These are phyloP conservation scores for Chlamydomonas asymmetrica DNA, from an alignment of 139 green algal species.

Conservation along the genomic window DNA sequence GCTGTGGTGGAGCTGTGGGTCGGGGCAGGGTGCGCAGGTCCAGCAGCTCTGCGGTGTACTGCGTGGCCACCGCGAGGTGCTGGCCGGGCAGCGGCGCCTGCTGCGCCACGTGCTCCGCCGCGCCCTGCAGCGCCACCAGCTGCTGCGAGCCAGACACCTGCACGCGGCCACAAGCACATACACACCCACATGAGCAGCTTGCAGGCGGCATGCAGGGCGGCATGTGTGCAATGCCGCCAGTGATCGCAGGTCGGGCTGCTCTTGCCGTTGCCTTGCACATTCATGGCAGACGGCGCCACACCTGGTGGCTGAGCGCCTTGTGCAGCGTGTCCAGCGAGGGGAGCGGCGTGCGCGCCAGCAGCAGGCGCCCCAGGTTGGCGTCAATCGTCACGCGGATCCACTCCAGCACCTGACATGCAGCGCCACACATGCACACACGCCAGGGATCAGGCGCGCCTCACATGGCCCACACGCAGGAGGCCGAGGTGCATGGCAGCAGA, in stretches of 20 bases:
- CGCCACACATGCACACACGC: constrained; percentile 3
- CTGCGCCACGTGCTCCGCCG: constrained; percentile 37
- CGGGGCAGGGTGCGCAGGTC: too few species aligned
- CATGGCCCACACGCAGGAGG: too few species aligned
- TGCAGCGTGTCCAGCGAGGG: constrained; percentile 25
- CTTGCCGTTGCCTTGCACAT: too few species aligned
- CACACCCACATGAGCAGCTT: too few species aligned
- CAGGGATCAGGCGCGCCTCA: too few species aligned
- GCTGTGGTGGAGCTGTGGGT: too few species aligned
- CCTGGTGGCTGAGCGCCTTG: background rate
- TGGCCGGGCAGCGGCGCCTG: constrained; percentile 35
- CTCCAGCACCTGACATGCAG: constrained; percentile 39
- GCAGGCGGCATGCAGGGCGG: too few species aligned
- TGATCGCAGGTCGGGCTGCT: too few species aligned
- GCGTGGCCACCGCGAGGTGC: constrained; percentile 44
- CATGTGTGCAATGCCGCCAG: too few species aligned
- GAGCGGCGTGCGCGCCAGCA: constrained; percentile 27
- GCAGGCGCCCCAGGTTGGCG: constrained; percentile 41
- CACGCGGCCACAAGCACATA: too few species aligned
- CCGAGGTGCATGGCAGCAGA: too few species aligned
- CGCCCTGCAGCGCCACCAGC: constrained; percentile 38
- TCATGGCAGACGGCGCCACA: too few species aligned
- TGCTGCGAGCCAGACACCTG: constrained; percentile 17
- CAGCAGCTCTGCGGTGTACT: constrained; percentile 55
- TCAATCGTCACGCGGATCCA: constrained; percentile 47